These are phyloP conservation scores for Monilinia fructicola DNA, from an alignment of 2,329 filamentous ascomycete species.

Conservation along the genomic window DNA sequence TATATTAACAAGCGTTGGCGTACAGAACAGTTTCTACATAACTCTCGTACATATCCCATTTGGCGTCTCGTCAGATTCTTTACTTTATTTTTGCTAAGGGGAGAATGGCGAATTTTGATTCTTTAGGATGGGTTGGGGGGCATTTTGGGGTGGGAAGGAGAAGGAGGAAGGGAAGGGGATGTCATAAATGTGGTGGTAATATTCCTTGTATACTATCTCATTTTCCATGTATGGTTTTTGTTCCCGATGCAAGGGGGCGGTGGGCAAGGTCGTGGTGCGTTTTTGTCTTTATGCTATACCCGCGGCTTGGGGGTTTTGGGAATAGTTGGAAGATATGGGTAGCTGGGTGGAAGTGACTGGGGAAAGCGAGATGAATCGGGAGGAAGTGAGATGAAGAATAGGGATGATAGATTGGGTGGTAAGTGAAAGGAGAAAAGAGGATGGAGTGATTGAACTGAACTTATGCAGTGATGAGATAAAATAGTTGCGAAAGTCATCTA, in stretches of 20 bases:
- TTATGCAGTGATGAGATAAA: not conserved
- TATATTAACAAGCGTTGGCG: slow-evolving; percentile 18
- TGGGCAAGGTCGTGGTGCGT: not conserved
- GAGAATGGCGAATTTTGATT: slow-evolving; percentile 16
- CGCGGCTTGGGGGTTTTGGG: slow-evolving; percentile 14
- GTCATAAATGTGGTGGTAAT: slow-evolving; percentile 15
- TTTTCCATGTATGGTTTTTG: not conserved
- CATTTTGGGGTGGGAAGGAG: not conserved
- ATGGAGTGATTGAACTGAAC: not conserved
- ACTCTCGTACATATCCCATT: slow-evolving; percentile 1
- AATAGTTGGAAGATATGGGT: not conserved
- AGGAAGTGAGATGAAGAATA: not conserved
- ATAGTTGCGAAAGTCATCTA: not conserved
- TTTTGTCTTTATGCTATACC: slow-evolving; percentile 17
- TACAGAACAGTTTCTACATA: slow-evolving; percentile 12
- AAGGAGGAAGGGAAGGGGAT: not conserved
- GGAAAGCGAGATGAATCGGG: not conserved
- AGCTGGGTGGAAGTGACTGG: not conserved
- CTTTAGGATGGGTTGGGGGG: not conserved
- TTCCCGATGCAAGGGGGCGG: not conserved
- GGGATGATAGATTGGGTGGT: slow-evolving; percentile 2
- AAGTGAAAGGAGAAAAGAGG: not conserved
- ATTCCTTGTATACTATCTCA: slow-evolving; percentile 19
- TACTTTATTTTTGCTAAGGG: not conserved
- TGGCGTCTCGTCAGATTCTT: slow-evolving; percentile 7